Conservation (phyloP, 2,329 filamentous ascomycete species). For the Ceratocystis variospora region DNA sequence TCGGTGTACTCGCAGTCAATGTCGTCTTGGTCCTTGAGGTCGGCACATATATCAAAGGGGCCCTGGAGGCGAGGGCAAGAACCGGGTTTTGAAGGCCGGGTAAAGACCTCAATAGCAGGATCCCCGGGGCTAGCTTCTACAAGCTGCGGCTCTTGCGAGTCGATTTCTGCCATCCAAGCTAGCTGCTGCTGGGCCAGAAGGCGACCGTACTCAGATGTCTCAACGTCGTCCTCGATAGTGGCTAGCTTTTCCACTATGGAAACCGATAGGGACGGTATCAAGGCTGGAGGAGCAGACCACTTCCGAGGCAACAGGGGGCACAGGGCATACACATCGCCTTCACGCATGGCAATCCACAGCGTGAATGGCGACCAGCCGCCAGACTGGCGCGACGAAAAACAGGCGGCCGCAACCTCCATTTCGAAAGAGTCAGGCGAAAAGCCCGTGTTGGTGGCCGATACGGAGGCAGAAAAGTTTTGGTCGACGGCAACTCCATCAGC, state of each 20-base stretch:
- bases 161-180: constrained; percentile 53
- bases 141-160: constrained; percentile 46
- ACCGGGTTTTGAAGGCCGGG: constrained; percentile 43
- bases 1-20: constrained; percentile 45
- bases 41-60: constrained; percentile 44
- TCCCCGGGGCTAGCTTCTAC: constrained; percentile 38
- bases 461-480: constrained; percentile 69
- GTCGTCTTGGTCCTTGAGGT: constrained; percentile 43
- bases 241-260: constrained; percentile 64
- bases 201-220: constrained; percentile 38
- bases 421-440: constrained; percentile 85
- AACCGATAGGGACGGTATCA: constrained; percentile 70
- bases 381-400: constrained; percentile 52
- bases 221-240: constrained; percentile 45
- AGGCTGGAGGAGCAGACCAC: constrained; percentile 64
- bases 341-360: constrained; percentile 88
- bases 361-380: constrained; percentile 96
- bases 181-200: constrained; percentile 50
- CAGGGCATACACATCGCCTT: constrained; percentile 84
- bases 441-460: constrained; percentile 57
- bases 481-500: constrained; percentile 70
- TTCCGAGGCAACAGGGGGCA: constrained; percentile 78
- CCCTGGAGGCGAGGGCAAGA: constrained; percentile 47
- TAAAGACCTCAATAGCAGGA: constrained; percentile 40
- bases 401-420: constrained; percentile 84